Percentiles rank a stretch among this genome's conserved stretches.
These are phyloP conservation scores for Metarhizium sp. DNA, from an alignment of 2,329 filamentous ascomycete genomes.

Conservation along the genomic window DNA sequence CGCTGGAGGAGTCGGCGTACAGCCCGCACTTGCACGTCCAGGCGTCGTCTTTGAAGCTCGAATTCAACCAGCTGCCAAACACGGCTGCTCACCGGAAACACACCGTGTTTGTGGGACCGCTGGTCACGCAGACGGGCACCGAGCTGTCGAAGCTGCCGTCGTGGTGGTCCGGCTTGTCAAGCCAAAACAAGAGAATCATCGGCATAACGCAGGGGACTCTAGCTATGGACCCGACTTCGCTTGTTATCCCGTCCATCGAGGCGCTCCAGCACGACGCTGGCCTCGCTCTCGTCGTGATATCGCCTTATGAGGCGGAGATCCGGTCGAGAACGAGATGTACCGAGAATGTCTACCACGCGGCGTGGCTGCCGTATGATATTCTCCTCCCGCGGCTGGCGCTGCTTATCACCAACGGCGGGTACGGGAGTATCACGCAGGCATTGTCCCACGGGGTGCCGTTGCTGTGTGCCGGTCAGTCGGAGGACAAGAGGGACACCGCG, in stretches of 20 bases:
- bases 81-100: slow-evolving; percentile 9
- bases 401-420: slow-evolving; percentile 27
- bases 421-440: slow-evolving; percentile 27
- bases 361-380: slow-evolving; percentile 26
- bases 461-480: slow-evolving; percentile 25
- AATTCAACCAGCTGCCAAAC: slow-evolving; percentile 20
- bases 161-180: slow-evolving; percentile 21
- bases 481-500: slow-evolving; percentile 28
- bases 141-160: slow-evolving; percentile 14
- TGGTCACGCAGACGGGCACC: slow-evolving; percentile 16
- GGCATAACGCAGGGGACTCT: slow-evolving; percentile 29
- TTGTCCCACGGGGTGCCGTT: slow-evolving; percentile 24
- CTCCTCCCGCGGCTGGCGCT: slow-evolving; percentile 24
- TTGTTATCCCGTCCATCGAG: slow-evolving; percentile 27
- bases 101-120: slow-evolving; percentile 23
- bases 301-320: slow-evolving; percentile 19
- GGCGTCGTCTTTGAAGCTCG: slow-evolving; percentile 23
- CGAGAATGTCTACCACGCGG: slow-evolving; percentile 20
- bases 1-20: slow-evolving; percentile 23
- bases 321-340: slow-evolving; percentile 12
- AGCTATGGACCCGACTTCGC: slow-evolving; percentile 24
- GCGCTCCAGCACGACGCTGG: slow-evolving; percentile 19
- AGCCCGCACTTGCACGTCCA: slow-evolving; percentile 29
- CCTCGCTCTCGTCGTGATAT: slow-evolving; percentile 23
- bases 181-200: slow-evolving; percentile 18